Evolutionary conservation across 768 basidiomycete species (phyloP).

Genomic region (Daedaleopsis sinensis): DNA sequence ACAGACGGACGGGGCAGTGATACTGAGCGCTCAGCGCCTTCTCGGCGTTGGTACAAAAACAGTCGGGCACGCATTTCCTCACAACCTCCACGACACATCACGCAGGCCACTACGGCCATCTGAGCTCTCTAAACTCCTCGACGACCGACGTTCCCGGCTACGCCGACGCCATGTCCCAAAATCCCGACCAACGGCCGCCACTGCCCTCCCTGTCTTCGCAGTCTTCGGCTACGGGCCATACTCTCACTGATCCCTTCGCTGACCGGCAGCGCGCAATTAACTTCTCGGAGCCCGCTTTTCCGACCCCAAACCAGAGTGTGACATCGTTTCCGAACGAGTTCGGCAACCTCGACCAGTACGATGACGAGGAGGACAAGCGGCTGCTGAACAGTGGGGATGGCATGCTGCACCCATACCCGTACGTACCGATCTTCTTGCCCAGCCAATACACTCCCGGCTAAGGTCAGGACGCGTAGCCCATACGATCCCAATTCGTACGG

Average conservation of each 20-base stretch:
- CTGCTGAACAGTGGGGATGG: constrained; percentile 65
- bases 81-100: constrained; percentile 16
- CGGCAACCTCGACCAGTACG: constrained; percentile 46
- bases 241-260: constrained; percentile 68
- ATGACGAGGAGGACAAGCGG: constrained; percentile 79
- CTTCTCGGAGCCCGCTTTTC: constrained; percentile 56
- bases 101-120: constrained; percentile 12
- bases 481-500: constrained; percentile 65
- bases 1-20: constrained; percentile 7
- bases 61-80: constrained; percentile 4
- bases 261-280: constrained; percentile 64
- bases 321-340: constrained; percentile 58
- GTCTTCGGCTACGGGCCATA: constrained; percentile 39
- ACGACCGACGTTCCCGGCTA: constrained; percentile 1
- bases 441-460: neutral
- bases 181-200: constrained; percentile 24
- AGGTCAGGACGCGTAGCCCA: constrained; percentile 19
- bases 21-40: constrained; percentile 1
- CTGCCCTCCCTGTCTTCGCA: constrained; percentile 35
- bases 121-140: neutral
- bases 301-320: constrained; percentile 62
- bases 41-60: constrained; percentile 12
- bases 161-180: constrained; percentile 26
- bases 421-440: constrained; percentile 47
- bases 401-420: constrained; percentile 78